Base-by-base conservation (phyloP, 768 basidiomycete genomes). In the Lyophyllum decastes region DNA sequence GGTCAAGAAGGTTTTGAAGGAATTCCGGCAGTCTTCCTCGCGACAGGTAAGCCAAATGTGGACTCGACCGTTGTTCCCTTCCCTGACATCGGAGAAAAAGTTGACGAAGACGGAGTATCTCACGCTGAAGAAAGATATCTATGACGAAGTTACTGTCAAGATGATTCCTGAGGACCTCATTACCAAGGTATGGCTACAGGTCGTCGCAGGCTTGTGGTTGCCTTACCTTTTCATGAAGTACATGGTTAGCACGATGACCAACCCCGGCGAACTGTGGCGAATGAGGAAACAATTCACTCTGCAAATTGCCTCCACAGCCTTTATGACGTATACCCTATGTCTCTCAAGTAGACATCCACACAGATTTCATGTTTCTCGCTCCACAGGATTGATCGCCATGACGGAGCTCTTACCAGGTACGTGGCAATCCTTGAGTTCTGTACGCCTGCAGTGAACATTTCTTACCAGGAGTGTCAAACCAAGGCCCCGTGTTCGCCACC, bases 201-300 rank as follows among this genome's bases (percentile, higher is more conserved):
- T 22, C 27, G 21, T 10, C 3, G 21, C 21, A 10, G 27, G 25
- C 10, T 22, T 59, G 49, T 19, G 14, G 33, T 48, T 22, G 43
- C n/a, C 47, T 52, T 52, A 25, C n/a, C 14, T 34, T 43, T 53
- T 21, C 25, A 46, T 44, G 43, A 54, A 99, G 97, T 98, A 95
- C 70, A 92, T 99, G 90, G 79, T 86, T 40, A 84, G 83, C 33
- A 89, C 90, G 22, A 96, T 98, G 92, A 76, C 81, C 46, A 83
- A 82, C 2, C 86, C 95, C 4, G 84, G 85, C 55, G 92, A 95
- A 64, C 80, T 98, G 2, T 99, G 96, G 96, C 83, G 92, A 58
- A 94, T 98, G 86, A 87, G 97, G 58, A 98, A 97, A 75, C 95
- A 98, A 73, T 97, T 98, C 72, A 89, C 95, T 9, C 71, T 90